These are phyloP conservation scores for Salicornia ramosissima DNA, from an alignment of 148 eudicot species.

Conservation along the genomic window DNA sequence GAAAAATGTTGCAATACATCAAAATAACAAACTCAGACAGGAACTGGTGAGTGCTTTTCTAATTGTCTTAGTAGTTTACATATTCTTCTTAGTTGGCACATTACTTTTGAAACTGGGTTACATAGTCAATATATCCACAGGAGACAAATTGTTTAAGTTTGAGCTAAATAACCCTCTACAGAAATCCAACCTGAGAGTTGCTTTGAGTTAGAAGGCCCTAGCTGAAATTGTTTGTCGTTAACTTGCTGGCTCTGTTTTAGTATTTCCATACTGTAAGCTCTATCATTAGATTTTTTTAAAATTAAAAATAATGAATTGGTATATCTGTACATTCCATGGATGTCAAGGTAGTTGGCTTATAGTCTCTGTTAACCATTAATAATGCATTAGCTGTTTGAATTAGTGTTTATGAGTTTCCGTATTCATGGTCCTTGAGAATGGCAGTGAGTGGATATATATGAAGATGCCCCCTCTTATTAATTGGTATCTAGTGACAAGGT, in stretches of 20 bases:
- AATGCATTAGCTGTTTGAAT: neutral
- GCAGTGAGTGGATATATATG: neutral
- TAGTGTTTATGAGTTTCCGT: neutral
- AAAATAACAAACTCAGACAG: constrained; percentile 55
- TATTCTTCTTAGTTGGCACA: neutral
- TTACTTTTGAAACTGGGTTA: neutral
- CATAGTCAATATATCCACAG: neutral
- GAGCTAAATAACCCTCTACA: too few species aligned
- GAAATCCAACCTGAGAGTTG: neutral
- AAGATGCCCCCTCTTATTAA: too few species aligned
- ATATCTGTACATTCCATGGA: too few species aligned
- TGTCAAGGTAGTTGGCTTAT: neutral
- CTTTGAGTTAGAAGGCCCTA: neutral
- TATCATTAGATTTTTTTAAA: too few species aligned
- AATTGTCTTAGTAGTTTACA: neutral
- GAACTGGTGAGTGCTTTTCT: constrained; percentile 53
- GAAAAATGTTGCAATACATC: constrained; percentile 52
- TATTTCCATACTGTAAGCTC: too few species aligned
- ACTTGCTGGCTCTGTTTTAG: neutral
- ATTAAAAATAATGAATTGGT: too few species aligned
- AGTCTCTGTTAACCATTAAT: neutral
- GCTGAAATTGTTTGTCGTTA: neutral
- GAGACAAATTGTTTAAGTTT: neutral
- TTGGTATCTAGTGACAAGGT: too few species aligned
- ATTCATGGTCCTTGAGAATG: neutral